Evolutionary conservation across 495 filamentous ascomycete genomes (phyloP).

Genomic region (Tuber indicum): DNA sequence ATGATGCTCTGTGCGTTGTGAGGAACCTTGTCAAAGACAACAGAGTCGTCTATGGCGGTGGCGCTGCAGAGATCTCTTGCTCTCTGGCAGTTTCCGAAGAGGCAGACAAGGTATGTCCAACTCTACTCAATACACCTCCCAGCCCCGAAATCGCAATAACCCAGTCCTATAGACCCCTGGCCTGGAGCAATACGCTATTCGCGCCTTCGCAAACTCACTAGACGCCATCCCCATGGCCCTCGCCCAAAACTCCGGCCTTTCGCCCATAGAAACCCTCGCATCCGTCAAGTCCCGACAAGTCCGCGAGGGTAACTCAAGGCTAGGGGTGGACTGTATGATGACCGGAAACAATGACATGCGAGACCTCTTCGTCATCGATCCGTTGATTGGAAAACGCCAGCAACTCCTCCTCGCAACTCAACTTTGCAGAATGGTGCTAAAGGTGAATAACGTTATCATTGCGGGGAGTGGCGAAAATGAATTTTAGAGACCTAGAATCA

Average conservation of each 20-base stretch:
- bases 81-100: constrained; percentile 92
- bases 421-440: constrained; percentile 97
- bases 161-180: constrained; percentile 61
- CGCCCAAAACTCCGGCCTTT: constrained; percentile 92
- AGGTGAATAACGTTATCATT: constrained; percentile 96
- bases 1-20: constrained; percentile 96
- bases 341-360: constrained; percentile 93
- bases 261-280: constrained; percentile 90
- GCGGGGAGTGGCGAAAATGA: constrained; percentile 86
- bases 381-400: constrained; percentile 93
- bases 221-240: constrained; percentile 94
- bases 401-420: constrained; percentile 94
- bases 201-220: constrained; percentile 90
- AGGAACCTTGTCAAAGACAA: constrained; percentile 94
- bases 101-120: constrained; percentile 62
- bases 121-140: neutral
- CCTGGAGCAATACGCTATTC: constrained; percentile 97
- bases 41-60: constrained; percentile 96
- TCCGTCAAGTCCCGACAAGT: constrained; percentile 93
- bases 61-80: constrained; percentile 96
- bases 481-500: constrained; percentile 54
- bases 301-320: constrained; percentile 72
- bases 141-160: constrained; percentile 12
- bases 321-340: constrained; percentile 98
- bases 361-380: constrained; percentile 95